A percentile compares a stretch with the other conserved stretches of the same genome.
Evolutionary conservation across 169 alveolate species (phyloP).

Genomic region (Ichthyophthirius multifiliis): DNA sequence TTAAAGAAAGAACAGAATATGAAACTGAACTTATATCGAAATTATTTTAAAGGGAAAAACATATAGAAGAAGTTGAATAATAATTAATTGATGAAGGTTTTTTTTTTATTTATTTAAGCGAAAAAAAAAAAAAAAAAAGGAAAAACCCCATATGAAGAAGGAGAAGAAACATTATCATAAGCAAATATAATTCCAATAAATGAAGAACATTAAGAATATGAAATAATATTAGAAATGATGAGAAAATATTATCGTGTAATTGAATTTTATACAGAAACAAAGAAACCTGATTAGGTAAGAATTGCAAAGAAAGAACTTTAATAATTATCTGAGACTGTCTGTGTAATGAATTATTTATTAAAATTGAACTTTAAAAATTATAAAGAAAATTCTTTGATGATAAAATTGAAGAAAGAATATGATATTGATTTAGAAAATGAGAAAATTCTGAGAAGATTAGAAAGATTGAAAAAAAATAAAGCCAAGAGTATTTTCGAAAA

Average conservation of each 20-base stretch:
- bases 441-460: not conserved
- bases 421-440: constrained; percentile 3
- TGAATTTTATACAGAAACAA: constrained; percentile 15
- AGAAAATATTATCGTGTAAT: constrained; percentile 14
- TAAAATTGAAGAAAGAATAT: not conserved
- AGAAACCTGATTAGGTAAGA: not conserved
- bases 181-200: not conserved
- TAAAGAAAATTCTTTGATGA: not conserved
- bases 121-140: not conserved
- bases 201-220: constrained; percentile 8
- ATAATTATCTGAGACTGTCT: not conserved
- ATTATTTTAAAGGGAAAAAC: not conserved
- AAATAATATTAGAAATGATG: constrained; percentile 3
- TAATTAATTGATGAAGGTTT: not conserved
- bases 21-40: not conserved
- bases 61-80: constrained; percentile 8
- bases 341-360: not conserved
- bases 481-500: constrained; percentile 11
- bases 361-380: not conserved
- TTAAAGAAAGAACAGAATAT: not conserved
- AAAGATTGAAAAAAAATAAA: not conserved
- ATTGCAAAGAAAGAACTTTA: constrained; percentile 1
- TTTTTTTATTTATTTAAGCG: not conserved
- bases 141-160: not conserved
- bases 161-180: not conserved